These are phyloP conservation scores for Citrus unshiu DNA, from an alignment of 345 rosid genomes.

Conservation along the genomic window DNA sequence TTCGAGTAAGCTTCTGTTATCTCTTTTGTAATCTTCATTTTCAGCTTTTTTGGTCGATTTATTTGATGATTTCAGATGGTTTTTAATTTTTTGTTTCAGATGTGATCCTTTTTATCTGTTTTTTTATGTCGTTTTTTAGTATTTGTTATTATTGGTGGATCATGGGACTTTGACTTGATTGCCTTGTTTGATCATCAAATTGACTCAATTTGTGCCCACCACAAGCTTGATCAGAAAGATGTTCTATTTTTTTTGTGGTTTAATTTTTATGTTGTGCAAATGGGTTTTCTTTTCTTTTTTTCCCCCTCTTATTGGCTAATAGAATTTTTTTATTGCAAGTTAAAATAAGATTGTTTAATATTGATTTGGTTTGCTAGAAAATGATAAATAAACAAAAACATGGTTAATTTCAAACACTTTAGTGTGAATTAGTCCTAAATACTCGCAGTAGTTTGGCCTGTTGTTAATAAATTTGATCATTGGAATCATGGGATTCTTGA, in stretches of 20 bases:
- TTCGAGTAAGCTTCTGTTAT: neutral
- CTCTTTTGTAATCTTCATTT: neutral
- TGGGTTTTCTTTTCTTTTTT: neutral
- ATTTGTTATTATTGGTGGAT: neutral
- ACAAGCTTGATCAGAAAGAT: neutral
- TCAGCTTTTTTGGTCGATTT: neutral
- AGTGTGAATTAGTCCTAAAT: neutral
- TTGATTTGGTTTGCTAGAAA: neutral
- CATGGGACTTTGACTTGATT: slow-evolving; percentile 1
- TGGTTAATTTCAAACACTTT: neutral
- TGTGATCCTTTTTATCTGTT: neutral
- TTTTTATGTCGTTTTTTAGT: neutral
- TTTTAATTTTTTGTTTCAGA: neutral
- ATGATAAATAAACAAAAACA: neutral
- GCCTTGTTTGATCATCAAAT: slow-evolving; percentile 1
- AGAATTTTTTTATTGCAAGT: neutral
- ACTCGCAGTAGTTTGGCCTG: neutral
- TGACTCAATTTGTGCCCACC: neutral
- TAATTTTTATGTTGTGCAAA: neutral
- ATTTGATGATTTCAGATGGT: neutral
- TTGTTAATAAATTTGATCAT: neutral
- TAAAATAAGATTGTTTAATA: neutral
- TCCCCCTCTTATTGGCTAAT: neutral
- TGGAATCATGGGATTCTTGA: neutral
- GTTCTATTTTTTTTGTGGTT: neutral